Conservation (phyloP, 345 rosid genomes). For the Heritiera fomes region DNA sequence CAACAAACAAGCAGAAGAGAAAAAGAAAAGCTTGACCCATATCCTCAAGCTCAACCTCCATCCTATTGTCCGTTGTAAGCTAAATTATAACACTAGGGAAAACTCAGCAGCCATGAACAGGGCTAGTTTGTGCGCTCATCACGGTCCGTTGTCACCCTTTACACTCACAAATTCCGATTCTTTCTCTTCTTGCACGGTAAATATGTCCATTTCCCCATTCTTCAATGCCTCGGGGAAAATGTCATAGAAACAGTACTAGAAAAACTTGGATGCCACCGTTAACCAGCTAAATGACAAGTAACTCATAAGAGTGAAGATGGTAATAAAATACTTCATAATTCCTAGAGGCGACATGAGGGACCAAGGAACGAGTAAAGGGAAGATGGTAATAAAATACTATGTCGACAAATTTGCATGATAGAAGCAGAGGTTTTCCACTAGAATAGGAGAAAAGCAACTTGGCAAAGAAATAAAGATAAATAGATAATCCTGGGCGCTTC, state of each 20-base stretch:
- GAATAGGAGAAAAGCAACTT: neutral
- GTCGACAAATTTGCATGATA: neutral
- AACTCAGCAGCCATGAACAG: conserved; percentile 13
- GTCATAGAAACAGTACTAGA: neutral
- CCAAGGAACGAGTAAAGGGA: conserved; percentile 1
- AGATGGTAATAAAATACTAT: neutral
- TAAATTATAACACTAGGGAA: conserved; percentile 11
- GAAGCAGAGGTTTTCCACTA: neutral
- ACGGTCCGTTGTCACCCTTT: conserved; percentile 24
- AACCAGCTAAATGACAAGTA: too few species aligned
- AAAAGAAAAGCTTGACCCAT: conserved; percentile 24
- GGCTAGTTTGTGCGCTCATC: conserved; percentile 6
- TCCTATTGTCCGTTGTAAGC: conserved; percentile 41
- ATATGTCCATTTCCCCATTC: neutral
- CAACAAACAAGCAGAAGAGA: conserved; percentile 29
- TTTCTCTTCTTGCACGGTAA: neutral
- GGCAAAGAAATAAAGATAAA: too few species aligned
- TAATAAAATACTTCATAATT: neutral
- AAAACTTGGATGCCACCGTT: neutral
- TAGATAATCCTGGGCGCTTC: neutral
- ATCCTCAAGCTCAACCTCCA: conserved; percentile 22
- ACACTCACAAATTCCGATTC: conserved; percentile 19
- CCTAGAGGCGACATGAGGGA: neutral
- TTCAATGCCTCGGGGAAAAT: neutral
- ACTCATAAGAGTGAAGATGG: too few species aligned